Conservation (phyloP, 306 rosid genomes). For the Quillaja saponaria region DNA sequence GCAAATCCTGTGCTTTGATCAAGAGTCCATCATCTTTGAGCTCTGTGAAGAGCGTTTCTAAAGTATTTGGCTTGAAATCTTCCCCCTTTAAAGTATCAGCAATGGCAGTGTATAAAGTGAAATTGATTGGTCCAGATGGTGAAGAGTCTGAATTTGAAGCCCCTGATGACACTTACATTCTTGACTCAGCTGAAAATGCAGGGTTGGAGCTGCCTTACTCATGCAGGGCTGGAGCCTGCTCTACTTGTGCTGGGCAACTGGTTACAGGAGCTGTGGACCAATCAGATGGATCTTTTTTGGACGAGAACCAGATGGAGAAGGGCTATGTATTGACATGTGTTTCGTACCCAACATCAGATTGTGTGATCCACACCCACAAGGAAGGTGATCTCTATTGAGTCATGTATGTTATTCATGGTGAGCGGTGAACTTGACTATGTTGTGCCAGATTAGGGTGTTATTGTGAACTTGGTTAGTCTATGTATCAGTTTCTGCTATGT, state of each 20-base stretch:
- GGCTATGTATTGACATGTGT: constrained; percentile 63
- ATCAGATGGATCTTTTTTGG: constrained; percentile 62
- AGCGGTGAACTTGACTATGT: constrained; percentile 12
- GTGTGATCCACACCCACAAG: constrained; percentile 66
- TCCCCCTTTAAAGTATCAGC: constrained; percentile 53
- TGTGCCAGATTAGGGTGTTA: constrained; percentile 2
- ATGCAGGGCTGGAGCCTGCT: constrained; percentile 84
- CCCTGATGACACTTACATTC: constrained; percentile 61
- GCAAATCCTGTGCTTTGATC: constrained; percentile 36
- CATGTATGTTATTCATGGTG: constrained; percentile 11
- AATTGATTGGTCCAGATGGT: constrained; percentile 64
- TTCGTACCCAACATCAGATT: constrained; percentile 58
- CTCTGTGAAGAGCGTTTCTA: constrained; percentile 42
- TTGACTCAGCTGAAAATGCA: constrained; percentile 74
- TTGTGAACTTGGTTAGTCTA: constrained; percentile 18
- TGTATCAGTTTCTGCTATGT: constrained; percentile 6
- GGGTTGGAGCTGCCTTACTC: constrained; percentile 76
- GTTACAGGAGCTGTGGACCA: constrained; percentile 58
- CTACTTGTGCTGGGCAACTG: constrained; percentile 67
- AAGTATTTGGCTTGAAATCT: constrained; percentile 54
- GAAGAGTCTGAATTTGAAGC: constrained; percentile 61
- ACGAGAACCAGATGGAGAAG: constrained; percentile 52
- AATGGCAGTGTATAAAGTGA: constrained; percentile 60
- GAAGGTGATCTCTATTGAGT: constrained; percentile 51
- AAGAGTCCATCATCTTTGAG: constrained; percentile 38